Evolutionary conservation across 2,329 filamentous ascomycete species (phyloP).

Genomic region (Fusarium camptoceras): DNA sequence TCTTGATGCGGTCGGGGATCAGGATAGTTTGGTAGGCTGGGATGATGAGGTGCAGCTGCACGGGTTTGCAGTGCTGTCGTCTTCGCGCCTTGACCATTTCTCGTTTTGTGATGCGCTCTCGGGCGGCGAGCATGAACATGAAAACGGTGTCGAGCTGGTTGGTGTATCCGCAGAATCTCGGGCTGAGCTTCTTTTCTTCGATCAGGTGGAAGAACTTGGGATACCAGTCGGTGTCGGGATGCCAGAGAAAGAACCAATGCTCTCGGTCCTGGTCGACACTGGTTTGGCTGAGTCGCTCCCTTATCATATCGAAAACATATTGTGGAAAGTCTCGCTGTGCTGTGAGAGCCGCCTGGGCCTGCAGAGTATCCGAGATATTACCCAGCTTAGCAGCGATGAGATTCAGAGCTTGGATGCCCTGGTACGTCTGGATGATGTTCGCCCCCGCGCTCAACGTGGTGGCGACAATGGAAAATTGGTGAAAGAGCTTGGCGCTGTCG

Average conservation of each 20-base stretch:
- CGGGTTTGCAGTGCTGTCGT: conserved; percentile 36
- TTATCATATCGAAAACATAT: conserved; percentile 53
- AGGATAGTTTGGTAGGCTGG: conserved; percentile 55
- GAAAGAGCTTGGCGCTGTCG: conserved; percentile 49
- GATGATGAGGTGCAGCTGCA: conserved; percentile 53
- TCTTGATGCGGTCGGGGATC: conserved; percentile 51
- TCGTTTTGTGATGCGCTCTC: conserved; percentile 44
- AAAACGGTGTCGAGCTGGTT: conserved; percentile 56
- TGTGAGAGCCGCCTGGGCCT: conserved; percentile 52
- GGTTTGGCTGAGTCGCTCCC: conserved; percentile 51
- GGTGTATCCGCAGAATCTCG: conserved; percentile 55
- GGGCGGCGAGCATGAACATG: conserved; percentile 54
- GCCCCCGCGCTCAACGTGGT: conserved; percentile 49
- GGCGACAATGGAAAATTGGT: conserved; percentile 49
- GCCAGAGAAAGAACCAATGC: conserved; percentile 57
- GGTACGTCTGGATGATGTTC: conserved; percentile 52
- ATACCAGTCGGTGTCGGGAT: conserved; percentile 58
- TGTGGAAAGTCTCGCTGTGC: conserved; percentile 54
- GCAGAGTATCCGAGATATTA: conserved; percentile 49
- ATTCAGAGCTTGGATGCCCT: conserved; percentile 52
- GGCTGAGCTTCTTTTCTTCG: conserved; percentile 49
- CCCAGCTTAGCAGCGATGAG: conserved; percentile 52
- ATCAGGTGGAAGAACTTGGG: conserved; percentile 55
- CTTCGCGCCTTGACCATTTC: conserved; percentile 43
- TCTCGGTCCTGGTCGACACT: conserved; percentile 46